Evolutionary conservation across 306 rosid species (phyloP).

Genomic region (Quercus rubra): DNA sequence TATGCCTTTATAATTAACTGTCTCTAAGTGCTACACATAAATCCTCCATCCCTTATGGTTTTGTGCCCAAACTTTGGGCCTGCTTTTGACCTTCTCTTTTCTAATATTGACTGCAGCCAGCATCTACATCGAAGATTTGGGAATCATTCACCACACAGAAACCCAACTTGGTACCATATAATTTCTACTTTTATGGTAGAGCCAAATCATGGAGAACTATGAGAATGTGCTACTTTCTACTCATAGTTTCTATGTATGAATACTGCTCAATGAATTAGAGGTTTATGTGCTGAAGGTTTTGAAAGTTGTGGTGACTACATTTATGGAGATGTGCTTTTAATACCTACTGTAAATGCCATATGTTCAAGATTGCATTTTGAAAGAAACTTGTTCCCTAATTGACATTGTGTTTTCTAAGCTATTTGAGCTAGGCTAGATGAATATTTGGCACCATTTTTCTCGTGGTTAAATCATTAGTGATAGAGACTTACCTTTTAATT

Average conservation of each 20-base stretch:
- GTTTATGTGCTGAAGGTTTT: background rate
- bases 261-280: background rate
- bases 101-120: slow-evolving; percentile 35
- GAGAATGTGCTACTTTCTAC: background rate
- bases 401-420: background rate
- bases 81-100: slow-evolving; percentile 9
- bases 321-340: background rate
- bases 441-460: background rate
- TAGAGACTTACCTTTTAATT: background rate
- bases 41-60: background rate
- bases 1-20: too few relatives aligned
- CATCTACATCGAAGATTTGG: slow-evolving; percentile 21
- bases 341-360: background rate
- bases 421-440: background rate
- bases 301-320: background rate
- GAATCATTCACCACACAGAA: slow-evolving; percentile 37
- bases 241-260: background rate
- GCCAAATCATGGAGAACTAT: background rate
- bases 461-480: background rate
- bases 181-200: background rate
- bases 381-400: background rate
- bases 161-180: slow-evolving; percentile 33
- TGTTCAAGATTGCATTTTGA: background rate
- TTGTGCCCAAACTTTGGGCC: background rate
- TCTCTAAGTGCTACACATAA: background rate